These are phyloP conservation scores for Jaltomata sinuosa DNA, from an alignment of 257 asterid genomes.

Conservation along the genomic window DNA sequence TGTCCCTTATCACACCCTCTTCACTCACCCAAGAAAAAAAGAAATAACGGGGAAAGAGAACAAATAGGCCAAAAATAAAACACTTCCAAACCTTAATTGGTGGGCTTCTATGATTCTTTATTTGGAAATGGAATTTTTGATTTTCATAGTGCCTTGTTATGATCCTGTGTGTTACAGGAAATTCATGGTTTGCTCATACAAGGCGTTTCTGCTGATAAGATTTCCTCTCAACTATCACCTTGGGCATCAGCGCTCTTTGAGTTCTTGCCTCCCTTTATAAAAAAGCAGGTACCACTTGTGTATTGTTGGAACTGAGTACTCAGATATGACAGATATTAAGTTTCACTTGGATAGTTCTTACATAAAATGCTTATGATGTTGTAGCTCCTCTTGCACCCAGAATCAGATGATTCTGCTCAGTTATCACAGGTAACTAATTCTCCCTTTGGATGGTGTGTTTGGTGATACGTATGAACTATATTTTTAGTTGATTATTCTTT, in stretches of 20 bases:
- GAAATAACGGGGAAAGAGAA: neutral
- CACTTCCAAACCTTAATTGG: neutral
- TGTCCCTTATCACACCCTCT: neutral
- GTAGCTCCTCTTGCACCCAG: conserved; percentile 85
- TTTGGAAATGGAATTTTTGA: neutral
- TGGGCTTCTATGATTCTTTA: neutral
- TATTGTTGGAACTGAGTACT: neutral
- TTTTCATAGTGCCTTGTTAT: neutral
- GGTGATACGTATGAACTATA: neutral
- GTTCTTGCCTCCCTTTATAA: conserved; percentile 79
- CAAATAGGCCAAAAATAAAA: neutral
- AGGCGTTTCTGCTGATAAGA: conserved; percentile 72
- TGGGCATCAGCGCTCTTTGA: conserved; percentile 97
- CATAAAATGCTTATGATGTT: conserved; percentile 15
- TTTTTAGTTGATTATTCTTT: neutral
- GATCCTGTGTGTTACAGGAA: conserved; percentile 41
- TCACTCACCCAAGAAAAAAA: neutral
- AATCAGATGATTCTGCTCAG: conserved; percentile 98
- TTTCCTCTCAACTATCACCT: conserved; percentile 84
- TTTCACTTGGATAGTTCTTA: conserved; percentile 12
- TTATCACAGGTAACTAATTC: conserved; percentile 71
- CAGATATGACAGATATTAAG: neutral
- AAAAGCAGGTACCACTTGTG: conserved; percentile 50
- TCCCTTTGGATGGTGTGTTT: conserved; percentile 1
- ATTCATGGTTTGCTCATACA: conserved; percentile 77